Evolutionary conservation across 2,329 filamentous ascomycete species (phyloP).

Genomic region (Zasmidium angulare): DNA sequence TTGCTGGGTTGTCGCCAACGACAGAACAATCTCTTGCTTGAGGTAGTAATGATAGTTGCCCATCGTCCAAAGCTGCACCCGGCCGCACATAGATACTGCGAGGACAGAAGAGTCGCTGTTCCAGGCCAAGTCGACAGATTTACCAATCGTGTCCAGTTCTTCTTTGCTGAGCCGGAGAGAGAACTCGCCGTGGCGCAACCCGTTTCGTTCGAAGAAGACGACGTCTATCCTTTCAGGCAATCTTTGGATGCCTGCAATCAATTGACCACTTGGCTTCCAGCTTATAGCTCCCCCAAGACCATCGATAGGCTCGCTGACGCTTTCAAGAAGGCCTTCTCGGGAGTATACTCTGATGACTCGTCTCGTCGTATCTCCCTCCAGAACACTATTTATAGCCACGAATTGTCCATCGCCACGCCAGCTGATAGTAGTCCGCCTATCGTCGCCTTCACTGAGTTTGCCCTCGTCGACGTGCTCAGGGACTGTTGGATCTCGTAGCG

Average conservation of each 20-base stretch:
- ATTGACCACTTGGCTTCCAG: constrained; percentile 87
- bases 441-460: constrained; percentile 70
- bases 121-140: constrained; percentile 72
- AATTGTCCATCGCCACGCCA: constrained; percentile 95
- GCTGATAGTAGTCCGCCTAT: constrained; percentile 70
- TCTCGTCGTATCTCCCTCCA: constrained; percentile 65
- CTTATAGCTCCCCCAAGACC: constrained; percentile 82
- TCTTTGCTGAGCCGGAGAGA: constrained; percentile 67
- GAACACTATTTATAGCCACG: constrained; percentile 81
- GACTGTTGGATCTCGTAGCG: constrained; percentile 88
- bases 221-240: constrained; percentile 70
- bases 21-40: constrained; percentile 73
- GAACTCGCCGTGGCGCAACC: constrained; percentile 94
- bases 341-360: constrained; percentile 88
- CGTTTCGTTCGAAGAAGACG: constrained; percentile 95
- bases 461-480: constrained; percentile 90
- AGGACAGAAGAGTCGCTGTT: constrained; percentile 90
- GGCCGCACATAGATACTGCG: constrained; percentile 71
- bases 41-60: constrained; percentile 98
- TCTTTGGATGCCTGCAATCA: constrained; percentile 83
- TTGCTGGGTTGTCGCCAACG: constrained; percentile 6
- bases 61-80: constrained; percentile 92
- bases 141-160: constrained; percentile 55
- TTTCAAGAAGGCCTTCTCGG: constrained; percentile 85
- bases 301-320: constrained; percentile 92